Conservation (phyloP, 2,329 filamentous ascomycete genomes). For the Epichloe gansuensis region DNA sequence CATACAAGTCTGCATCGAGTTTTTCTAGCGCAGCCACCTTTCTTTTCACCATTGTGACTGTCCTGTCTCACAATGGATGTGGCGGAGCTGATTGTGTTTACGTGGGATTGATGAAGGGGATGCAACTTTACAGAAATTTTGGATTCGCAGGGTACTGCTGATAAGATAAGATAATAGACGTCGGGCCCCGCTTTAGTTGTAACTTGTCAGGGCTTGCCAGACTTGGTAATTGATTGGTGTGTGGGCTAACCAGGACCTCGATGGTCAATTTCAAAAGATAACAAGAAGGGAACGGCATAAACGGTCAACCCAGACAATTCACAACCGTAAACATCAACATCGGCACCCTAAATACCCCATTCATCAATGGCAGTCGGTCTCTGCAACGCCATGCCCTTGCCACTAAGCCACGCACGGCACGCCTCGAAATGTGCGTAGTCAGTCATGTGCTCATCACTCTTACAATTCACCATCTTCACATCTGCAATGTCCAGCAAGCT, state of each 20-base stretch:
- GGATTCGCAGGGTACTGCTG: background rate
- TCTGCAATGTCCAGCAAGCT: constrained; percentile 36
- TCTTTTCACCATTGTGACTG: constrained; percentile 59
- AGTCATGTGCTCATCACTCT: constrained; percentile 16
- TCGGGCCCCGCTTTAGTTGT: background rate
- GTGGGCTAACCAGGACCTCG: no score
- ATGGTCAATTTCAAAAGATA: no score
- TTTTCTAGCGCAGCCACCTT: constrained; percentile 91
- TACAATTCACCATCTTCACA: constrained; percentile 20
- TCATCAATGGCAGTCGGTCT: constrained; percentile 28
- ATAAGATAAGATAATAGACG: constrained; percentile 1
- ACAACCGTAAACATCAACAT: background rate
- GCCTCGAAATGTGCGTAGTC: constrained; percentile 32
- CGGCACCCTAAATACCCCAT: constrained; percentile 19
- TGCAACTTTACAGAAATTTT: constrained; percentile 5
- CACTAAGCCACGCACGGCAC: constrained; percentile 33
- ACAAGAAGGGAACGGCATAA: no score
- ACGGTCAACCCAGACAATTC: background rate
- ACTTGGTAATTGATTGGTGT: no score
- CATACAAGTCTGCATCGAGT: constrained; percentile 76
- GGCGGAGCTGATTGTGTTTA: background rate
- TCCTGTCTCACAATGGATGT: background rate
- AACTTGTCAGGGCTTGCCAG: no score
- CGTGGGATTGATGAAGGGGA: background rate
- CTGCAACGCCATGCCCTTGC: constrained; percentile 24